Evolutionary conservation across 805 yeast species (phyloP).

Genomic region (Ogataea corticis): DNA sequence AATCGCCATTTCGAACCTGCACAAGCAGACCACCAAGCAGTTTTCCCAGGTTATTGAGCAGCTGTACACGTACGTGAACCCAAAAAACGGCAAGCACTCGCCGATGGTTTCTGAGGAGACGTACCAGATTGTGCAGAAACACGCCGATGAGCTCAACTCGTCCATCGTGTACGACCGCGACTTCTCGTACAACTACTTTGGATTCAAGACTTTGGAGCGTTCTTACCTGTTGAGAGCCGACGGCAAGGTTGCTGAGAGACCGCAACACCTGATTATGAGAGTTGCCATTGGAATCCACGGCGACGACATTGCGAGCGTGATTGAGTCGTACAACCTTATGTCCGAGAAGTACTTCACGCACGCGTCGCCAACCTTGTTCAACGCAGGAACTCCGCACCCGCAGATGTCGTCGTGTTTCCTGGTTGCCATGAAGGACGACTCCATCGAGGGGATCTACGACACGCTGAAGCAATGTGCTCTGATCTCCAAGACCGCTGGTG

Average conservation of each 20-base stretch:
- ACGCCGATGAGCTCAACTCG: constrained; percentile 67
- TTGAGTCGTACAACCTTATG: constrained; percentile 60
- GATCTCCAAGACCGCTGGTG: constrained; percentile 63
- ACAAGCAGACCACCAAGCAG: constrained; percentile 88
- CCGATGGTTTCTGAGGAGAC: constrained; percentile 75
- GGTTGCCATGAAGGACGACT: constrained; percentile 63
- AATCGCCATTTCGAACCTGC: constrained; percentile 90
- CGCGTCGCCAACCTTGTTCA: constrained; percentile 63
- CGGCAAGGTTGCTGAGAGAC: constrained; percentile 61
- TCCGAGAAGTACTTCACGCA: constrained; percentile 59
- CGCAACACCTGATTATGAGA: constrained; percentile 63
- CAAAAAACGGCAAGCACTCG: constrained; percentile 63
- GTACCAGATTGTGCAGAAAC: constrained; percentile 58
- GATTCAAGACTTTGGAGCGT: constrained; percentile 61
- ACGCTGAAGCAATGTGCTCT: constrained; percentile 62
- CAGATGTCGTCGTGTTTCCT: constrained; percentile 65
- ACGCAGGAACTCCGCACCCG: constrained; percentile 61
- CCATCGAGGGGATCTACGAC: constrained; percentile 63
- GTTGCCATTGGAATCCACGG: constrained; percentile 64
- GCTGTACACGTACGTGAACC: constrained; percentile 76
- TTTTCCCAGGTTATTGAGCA: constrained; percentile 77
- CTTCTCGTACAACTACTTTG: constrained; percentile 58
- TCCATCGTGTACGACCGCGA: constrained; percentile 75
- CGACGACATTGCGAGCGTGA: constrained; percentile 48
- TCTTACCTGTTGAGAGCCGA: constrained; percentile 54